Evolutionary conservation across 1,139 yeast species (phyloP), one percentile per base, ranked within the genome.

Genomic region (Debaryomyces robertsiae): DNA sequence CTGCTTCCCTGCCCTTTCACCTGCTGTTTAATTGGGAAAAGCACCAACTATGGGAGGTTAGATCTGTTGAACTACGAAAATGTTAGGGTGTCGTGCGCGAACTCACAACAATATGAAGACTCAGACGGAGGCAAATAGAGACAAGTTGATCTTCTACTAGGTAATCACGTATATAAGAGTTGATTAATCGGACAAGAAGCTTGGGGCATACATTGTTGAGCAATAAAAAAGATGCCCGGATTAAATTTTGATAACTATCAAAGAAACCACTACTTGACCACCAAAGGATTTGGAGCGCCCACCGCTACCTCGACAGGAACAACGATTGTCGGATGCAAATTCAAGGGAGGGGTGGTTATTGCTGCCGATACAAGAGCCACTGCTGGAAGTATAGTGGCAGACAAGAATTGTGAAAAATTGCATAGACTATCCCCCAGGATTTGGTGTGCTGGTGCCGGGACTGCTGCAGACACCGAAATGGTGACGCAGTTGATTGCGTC

Each of bases 371-470:
- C 98, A 19, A 81, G 98, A 67, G 98, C 98, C 45, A 93, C 98
- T 3, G 83, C 94, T 29, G 98, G 98, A 16, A 84, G 82, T 44
- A 90, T 93, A 54, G 98, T 93, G 27, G 98, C 98, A 11, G 98
- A 93, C 69, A 91, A 93, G 73, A 93, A 93, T 71, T 91, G 98
- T 75, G 97, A 91, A 61, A 93, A 93, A 68, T 75, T 93, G 50
- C 98, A 93, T 68, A 73, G 95, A 55, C 79, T 93, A 54, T 79
- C 97, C 2, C 97, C 98, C 9, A 79, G 78, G 60, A 93, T 93
- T 58, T 93, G 98, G 98, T 93, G 98, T 80, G 97, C 97, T 41
- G 98, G 98, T 55, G 98, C 98, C 3, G 98, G 98, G 63, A 93
- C 98, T 14, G 98, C 98, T 33, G 98, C 98, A n/a, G 98, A 93